Base-by-base conservation (phyloP, 1,284 basidiomycete genomes). In the Cutaneotrichosporon cyanovorans region DNA sequence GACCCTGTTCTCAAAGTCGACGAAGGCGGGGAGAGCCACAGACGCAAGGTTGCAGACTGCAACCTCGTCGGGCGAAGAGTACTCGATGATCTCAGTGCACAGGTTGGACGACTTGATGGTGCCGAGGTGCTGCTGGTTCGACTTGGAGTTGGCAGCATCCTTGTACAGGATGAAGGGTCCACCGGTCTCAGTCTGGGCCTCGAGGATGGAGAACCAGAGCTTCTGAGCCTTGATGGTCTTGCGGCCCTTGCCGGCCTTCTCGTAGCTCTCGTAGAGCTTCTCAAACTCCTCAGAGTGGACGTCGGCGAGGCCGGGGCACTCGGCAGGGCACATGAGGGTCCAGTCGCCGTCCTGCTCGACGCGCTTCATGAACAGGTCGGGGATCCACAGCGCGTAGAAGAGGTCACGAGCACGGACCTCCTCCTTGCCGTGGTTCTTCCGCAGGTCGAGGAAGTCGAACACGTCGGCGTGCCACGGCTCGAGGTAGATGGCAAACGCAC, bases 391-490 rank as follows among this genome's bases (percentile, higher is more conserved):
- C 1, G 93, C 95, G 69, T 96, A 96, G 79, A 99, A 99, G 20
- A 99, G 77, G 71, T 98, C 95, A 46, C 95, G 84, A 23, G 95
- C 95, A 57, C 95, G 87, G 45, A 84, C 83, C 74, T 99, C 93
- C 73, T 99, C 95, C 73, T 98, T 98, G 50, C 95, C 95, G 65
- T 98, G 95, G 73, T 98, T 99, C 80, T 98, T 98, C 64, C 95
- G 81, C 38, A 99, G 79, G 71, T 98, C 93, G 58, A 98, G 79
- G 78, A 98, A 97, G 59, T 97, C 93, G 61, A 97, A 97, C 61
- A 99, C 75, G 70, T 99, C 95, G 30, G 89, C 81, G 71, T 99
- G 93, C 92, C 92, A 96, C 9, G 92, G 92, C 74, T 96, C 92
- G 56, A 96, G 76, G 75, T 96, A 96, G 71, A 96, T 90, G 25